Evolutionary conservation across 768 basidiomycete species (phyloP), one percentile per base, ranked within the genome.

Genomic region (Phylloporus sp.): DNA sequence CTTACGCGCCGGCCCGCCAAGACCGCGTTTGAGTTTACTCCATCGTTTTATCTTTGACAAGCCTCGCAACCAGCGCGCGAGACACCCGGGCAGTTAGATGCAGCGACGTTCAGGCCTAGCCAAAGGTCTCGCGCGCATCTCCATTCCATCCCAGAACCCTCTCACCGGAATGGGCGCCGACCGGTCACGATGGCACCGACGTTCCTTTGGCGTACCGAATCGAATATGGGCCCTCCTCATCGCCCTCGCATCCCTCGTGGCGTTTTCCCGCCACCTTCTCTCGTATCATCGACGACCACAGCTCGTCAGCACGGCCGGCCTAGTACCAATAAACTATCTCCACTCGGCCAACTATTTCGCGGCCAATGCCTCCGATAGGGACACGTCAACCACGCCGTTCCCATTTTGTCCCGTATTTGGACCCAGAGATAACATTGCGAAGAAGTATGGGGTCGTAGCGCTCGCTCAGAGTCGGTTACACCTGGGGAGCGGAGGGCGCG

Each of bases 361-460:
- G 24, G 8, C 33, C 38, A 67, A 65, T 56, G 58, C 11, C 66
- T 76, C 40, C 69, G 79, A 42, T 57, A 69, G n/a, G 13, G 41
- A 46, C 14, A 18, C 21, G 18, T 35, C 49, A 9, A 36, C 22
- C 14, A 83, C 79, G 46, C 94, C 95, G 0, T 99, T 99, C 65
- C 71, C 75, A 2, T 99, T 98, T 65, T 99, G 95, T 64, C 95
- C 95, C 0, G 75, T 82, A 1, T 89, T 86, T 61, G 90, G 90
- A 2, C 84, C 85, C 3, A 81, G 81, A 2, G 95, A 98, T 65
- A 75, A 76, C 28, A 73, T 97, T 36, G 89, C 83, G 3, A 66
- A 72, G 21, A 86, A 86, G 65, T 90, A 96, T 61, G 90, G 93
- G 13, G 73, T 83, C 3, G 70, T 83, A 45, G 70, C 79, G 11